phyloP scores from a whole-genome alignment of 495 filamentous ascomycete genomes.

The Cryomyces minteri region DNA sequence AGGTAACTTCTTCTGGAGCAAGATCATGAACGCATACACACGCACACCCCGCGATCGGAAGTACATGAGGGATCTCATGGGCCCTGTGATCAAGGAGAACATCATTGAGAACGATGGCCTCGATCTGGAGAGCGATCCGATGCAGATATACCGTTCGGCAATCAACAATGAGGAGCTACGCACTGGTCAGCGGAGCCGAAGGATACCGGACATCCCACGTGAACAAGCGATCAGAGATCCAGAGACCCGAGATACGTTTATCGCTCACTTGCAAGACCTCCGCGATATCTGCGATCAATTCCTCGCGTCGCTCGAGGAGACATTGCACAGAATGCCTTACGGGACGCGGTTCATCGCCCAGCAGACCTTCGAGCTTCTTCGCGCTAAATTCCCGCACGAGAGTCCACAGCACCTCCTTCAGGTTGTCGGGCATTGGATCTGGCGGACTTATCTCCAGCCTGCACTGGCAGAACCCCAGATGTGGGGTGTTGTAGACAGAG shows the following conservation, averaged over 20 bases:
- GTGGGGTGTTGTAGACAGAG: constrained; percentile 74
- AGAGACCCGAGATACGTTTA: constrained; percentile 81
- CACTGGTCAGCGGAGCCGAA: constrained; percentile 64
- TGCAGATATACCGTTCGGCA: constrained; percentile 88
- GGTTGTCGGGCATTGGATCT: constrained; percentile 74
- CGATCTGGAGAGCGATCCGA: constrained; percentile 89
- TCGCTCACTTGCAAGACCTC: constrained; percentile 82
- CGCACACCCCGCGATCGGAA: constrained; percentile 86
- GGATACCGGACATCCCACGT: constrained; percentile 62
- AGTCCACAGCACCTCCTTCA: constrained; percentile 62
- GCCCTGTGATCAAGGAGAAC: constrained; percentile 65
- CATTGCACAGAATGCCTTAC: constrained; percentile 77
- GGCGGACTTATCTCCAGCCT: constrained; percentile 85
- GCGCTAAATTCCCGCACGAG: constrained; percentile 60
- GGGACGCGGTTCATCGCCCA: constrained; percentile 78
- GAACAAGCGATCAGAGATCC: constrained; percentile 87
- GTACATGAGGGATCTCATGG: constrained; percentile 70
- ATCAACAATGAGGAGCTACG: constrained; percentile 95
- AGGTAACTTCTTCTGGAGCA: constrained; percentile 84
- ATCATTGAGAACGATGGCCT: constrained; percentile 80
- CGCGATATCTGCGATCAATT: constrained; percentile 86
- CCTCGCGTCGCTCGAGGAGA: constrained; percentile 61
- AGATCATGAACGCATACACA: constrained; percentile 69
- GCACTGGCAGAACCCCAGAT: constrained; percentile 74
- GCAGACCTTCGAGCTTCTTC: constrained; percentile 64